Conservation (phyloP, 2,329 filamentous ascomycete genomes). For the Sclerotinia subarctica region DNA sequence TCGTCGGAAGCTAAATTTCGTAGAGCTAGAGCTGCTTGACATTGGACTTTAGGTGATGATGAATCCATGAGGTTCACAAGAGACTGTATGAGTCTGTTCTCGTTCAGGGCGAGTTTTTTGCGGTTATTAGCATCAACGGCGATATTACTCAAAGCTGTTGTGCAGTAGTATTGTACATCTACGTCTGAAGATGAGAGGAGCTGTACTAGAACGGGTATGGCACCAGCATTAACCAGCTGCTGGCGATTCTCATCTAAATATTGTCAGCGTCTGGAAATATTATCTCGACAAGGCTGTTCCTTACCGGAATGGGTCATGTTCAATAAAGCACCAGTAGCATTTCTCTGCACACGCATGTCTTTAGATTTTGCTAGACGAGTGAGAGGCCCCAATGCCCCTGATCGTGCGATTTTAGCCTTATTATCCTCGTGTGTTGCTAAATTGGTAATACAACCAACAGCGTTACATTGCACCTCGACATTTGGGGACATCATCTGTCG, state of each 20-base stretch:
- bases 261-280: slow-evolving; percentile 23
- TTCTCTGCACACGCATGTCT: slow-evolving; percentile 97
- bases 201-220: slow-evolving; percentile 96
- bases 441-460: slow-evolving; percentile 98
- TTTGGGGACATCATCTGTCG: slow-evolving; percentile 98
- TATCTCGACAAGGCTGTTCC: slow-evolving; percentile 31
- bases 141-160: slow-evolving; percentile 96
- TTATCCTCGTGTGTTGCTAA: slow-evolving; percentile 98
- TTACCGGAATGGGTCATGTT: slow-evolving; percentile 99
- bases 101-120: slow-evolving; percentile 84
- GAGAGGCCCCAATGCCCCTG: slow-evolving; percentile 84
- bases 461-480: slow-evolving; percentile 98
- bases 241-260: slow-evolving; percentile 87
- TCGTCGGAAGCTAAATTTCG: slow-evolving; percentile 96
- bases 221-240: slow-evolving; percentile 93
- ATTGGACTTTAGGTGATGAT: slow-evolving; percentile 94
- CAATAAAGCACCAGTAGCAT: slow-evolving; percentile 90
- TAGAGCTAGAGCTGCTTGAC: slow-evolving; percentile 89
- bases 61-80: slow-evolving; percentile 97
- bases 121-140: slow-evolving; percentile 90
- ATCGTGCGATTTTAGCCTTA: slow-evolving; percentile 96
- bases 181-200: slow-evolving; percentile 89
- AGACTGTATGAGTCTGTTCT: slow-evolving; percentile 87
- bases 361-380: slow-evolving; percentile 93
- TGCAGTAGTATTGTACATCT: slow-evolving; percentile 99